Base-by-base conservation (phyloP, 805 yeast genomes). In the Limtongia smithiae region DNA sequence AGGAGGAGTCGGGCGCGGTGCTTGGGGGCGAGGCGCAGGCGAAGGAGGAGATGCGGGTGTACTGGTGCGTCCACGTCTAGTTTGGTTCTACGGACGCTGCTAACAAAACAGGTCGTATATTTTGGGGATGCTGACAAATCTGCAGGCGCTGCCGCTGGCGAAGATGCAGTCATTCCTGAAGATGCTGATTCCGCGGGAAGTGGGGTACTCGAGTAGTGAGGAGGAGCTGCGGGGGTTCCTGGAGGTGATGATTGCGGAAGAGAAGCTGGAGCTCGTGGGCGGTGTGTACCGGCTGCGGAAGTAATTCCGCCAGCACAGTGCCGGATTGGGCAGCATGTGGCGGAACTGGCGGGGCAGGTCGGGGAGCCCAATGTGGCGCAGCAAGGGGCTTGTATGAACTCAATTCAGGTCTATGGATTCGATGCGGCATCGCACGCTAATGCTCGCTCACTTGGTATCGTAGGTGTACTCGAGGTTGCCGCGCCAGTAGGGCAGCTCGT, bases 111-210 rank as follows among this genome's bases (percentile, higher is more conserved):
- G n/a, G n/a, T 76, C 82, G 0, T 78, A 73, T 57, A 71, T 82
- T 25, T 64, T 62, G 15, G 80, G 79, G 3, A 80, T 81, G 79
- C 65, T 81, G 22, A 76, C 76, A 3, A 81, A 81, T 52, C 65
- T 80, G 37, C 83, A 81, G 0, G 58, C 75, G 1, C 60, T 78
- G 55, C 75, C 79, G 2, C 60, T 70, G 4, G 71, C 67, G 12
- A 69, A 77, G 51, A 75, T 82, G 28, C 81, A 79, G 48, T 71
- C 77, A 15, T 78, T 81, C 56, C 63, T 81, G 50, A 69, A 68
- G 33, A 72, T 77, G 66, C 70, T 79, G n/a, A 78, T 78, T 1
- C 84, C 85, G 1, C 72, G 70, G 46, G 81, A 77, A 17, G 64
- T 68, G 17, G 69, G 74, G 4, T 71, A 67, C 40, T 64, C 64